These are phyloP conservation scores for Hemileccinum impolitum DNA, from an alignment of 768 basidiomycete species.

Conservation along the genomic window DNA sequence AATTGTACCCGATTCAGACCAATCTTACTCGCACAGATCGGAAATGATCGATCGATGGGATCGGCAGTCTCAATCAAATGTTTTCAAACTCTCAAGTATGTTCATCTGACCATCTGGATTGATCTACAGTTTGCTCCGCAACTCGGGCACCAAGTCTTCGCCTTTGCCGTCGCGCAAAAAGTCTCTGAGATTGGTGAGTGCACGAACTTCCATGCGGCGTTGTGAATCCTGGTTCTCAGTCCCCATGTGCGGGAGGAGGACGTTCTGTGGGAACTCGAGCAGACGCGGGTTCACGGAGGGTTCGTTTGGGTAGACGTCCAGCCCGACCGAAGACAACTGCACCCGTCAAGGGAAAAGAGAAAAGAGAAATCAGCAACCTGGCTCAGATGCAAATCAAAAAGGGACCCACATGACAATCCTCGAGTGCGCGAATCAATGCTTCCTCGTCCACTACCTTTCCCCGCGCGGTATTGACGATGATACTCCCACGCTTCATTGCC, in stretches of 20 bases:
- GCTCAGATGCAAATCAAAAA: slow-evolving; percentile 1
- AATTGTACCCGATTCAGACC: too few relatives aligned
- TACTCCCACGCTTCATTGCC: slow-evolving; percentile 69
- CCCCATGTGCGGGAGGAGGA: slow-evolving; percentile 90
- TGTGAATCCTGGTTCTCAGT: slow-evolving; percentile 82
- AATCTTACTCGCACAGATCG: too few relatives aligned
- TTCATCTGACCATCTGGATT: too few relatives aligned
- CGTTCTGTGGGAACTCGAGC: slow-evolving; percentile 77
- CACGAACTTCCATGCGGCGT: slow-evolving; percentile 81
- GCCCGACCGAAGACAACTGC: slow-evolving; percentile 73
- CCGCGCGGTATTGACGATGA: slow-evolving; percentile 87
- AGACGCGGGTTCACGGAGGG: slow-evolving; percentile 76
- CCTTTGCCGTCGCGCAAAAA: slow-evolving; percentile 63
- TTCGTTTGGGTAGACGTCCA: slow-evolving; percentile 87
- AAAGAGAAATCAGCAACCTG: neutral
- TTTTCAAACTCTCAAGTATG: neutral
- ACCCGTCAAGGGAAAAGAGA: neutral
- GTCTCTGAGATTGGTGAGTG: slow-evolving; percentile 72
- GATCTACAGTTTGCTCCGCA: slow-evolving; percentile 20
- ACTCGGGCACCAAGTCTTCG: slow-evolving; percentile 64
- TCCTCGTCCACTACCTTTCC: slow-evolving; percentile 88
- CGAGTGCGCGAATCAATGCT: slow-evolving; percentile 80
- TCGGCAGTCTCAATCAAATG: neutral
- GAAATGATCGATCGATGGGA: neutral
- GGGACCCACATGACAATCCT: slow-evolving; percentile 78